These are phyloP conservation scores for Cryptosporidium viatorum DNA, from an alignment of 169 alveolate species.

Conservation along the genomic window DNA sequence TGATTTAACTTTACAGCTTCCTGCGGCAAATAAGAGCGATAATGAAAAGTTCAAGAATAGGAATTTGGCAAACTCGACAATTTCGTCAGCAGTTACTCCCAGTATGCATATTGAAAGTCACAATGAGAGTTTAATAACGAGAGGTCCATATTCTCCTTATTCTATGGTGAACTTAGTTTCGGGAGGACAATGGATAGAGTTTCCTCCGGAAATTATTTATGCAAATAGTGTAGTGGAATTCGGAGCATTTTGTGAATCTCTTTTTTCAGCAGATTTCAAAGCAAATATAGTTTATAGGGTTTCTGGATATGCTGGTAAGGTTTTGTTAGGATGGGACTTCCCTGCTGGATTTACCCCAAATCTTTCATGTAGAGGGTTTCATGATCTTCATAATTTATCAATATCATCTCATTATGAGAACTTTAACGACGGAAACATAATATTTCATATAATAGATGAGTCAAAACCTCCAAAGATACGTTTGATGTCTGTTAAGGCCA, in stretches of 20 bases:
- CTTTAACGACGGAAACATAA: slow-evolving; percentile 44
- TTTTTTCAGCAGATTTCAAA: slow-evolving; percentile 48
- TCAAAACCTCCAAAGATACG: slow-evolving; percentile 43
- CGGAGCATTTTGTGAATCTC: slow-evolving; percentile 68
- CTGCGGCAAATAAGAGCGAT: slow-evolving; percentile 50
- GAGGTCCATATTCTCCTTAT: slow-evolving; percentile 70
- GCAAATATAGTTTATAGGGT: slow-evolving; percentile 42
- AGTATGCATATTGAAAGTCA: slow-evolving; percentile 54
- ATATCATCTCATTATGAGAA: slow-evolving; percentile 58
- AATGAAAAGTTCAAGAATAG: slow-evolving; percentile 33
- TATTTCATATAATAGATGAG: slow-evolving; percentile 53
- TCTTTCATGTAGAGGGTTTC: slow-evolving; percentile 46
- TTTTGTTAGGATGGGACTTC: slow-evolving; percentile 53
- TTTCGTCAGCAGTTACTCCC: slow-evolving; percentile 66
- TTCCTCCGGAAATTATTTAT: slow-evolving; percentile 49
- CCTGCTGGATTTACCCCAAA: slow-evolving; percentile 60
- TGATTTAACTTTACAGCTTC: slow-evolving; percentile 6
- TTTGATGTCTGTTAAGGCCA: slow-evolving; percentile 36
- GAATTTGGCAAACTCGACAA: slow-evolving; percentile 33
- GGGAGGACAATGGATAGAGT: slow-evolving; percentile 71
- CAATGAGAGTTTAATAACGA: slow-evolving; percentile 28
- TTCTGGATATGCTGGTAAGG: slow-evolving; percentile 71
- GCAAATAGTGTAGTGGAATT: slow-evolving; percentile 43
- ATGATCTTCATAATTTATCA: slow-evolving; percentile 43
- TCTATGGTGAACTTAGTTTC: slow-evolving; percentile 45